Evolutionary conservation across 352 stramenopile species (phyloP).

Genomic region (Pythium oligandrum): DNA sequence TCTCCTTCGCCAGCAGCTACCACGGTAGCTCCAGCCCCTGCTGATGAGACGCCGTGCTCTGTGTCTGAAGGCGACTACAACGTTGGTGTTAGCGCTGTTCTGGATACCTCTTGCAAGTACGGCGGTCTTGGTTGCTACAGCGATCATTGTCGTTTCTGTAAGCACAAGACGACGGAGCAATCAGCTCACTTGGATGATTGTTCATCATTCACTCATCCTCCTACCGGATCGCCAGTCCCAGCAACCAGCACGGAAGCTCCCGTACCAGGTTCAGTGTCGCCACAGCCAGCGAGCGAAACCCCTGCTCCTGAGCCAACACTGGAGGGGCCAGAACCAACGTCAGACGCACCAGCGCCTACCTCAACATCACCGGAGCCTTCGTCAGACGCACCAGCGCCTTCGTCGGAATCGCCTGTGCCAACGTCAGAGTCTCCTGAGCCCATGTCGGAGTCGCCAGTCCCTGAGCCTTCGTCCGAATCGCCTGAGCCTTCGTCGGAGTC

Average conservation of each 20-base stretch:
- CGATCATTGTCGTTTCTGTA: slow-evolving; percentile 10
- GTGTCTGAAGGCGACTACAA: slow-evolving; percentile 27
- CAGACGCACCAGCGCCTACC: no score
- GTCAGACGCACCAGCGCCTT: background rate
- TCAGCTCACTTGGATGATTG: slow-evolving; percentile 5
- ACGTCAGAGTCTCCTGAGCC: no score
- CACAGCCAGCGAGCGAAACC: no score
- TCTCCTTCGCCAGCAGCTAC: slow-evolving; percentile 3
- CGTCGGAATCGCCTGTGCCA: no score
- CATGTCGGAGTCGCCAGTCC: no score
- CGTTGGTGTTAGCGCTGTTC: slow-evolving; percentile 18
- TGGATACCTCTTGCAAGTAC: slow-evolving; percentile 2
- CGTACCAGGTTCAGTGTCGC: no score
- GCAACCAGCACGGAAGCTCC: background rate
- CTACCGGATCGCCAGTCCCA: no score
- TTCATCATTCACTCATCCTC: no score
- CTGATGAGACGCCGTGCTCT: slow-evolving; percentile 10
- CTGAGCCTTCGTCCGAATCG: no score
- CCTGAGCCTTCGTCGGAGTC: no score
- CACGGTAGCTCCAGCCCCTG: slow-evolving; percentile 22
- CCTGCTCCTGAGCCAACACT: no score
- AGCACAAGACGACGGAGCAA: slow-evolving; percentile 3
- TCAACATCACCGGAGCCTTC: background rate
- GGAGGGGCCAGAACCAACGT: no score
- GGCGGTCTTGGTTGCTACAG: slow-evolving; percentile 10